Percentiles rank a stretch among this genome's conserved stretches.
Evolutionary conservation across 2,329 filamentous ascomycete genomes (phyloP).

Genomic region (Cyclaneusma minus): DNA sequence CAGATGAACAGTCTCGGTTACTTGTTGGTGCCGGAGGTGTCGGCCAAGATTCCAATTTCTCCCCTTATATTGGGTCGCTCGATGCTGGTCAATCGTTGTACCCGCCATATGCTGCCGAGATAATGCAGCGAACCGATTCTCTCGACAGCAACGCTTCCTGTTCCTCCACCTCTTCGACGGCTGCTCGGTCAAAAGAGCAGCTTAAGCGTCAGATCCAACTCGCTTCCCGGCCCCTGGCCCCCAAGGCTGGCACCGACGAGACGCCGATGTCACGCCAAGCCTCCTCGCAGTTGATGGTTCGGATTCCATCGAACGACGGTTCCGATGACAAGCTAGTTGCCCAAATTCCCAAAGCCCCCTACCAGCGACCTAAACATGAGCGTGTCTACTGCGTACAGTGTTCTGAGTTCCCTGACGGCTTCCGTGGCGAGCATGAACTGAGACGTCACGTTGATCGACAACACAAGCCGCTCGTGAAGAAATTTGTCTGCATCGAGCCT

Average conservation of each 20-base stretch:
- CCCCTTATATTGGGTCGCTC: slow-evolving; percentile 11
- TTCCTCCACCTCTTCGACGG: slow-evolving; percentile 8
- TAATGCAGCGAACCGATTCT: slow-evolving; percentile 19
- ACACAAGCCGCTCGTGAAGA: slow-evolving; percentile 41
- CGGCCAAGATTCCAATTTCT: slow-evolving; percentile 16
- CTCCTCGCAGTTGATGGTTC: slow-evolving; percentile 15
- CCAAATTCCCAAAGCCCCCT: slow-evolving; percentile 17
- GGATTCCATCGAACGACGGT: slow-evolving; percentile 16
- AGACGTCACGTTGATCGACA: slow-evolving; percentile 52
- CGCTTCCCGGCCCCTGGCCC: slow-evolving; percentile 15
- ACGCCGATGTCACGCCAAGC: slow-evolving; percentile 13
- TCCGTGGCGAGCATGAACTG: slow-evolving; percentile 80
- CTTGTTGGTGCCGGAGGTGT: slow-evolving; percentile 17
- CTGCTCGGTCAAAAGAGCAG: slow-evolving; percentile 17
- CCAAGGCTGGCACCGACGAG: slow-evolving; percentile 16
- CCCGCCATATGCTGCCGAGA: slow-evolving; percentile 13
- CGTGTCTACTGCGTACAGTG: slow-evolving; percentile 68
- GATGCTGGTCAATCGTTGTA: slow-evolving; percentile 9
- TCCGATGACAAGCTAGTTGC: slow-evolving; percentile 12
- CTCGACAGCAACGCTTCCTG: slow-evolving; percentile 18
- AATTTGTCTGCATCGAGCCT: slow-evolving; percentile 43
- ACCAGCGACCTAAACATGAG: slow-evolving; percentile 19
- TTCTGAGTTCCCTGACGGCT: slow-evolving; percentile 70
- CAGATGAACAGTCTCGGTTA: slow-evolving; percentile 16
- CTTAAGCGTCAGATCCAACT: slow-evolving; percentile 15